Percentiles rank a stretch among this genome's conserved stretches.
phyloP scores from a whole-genome alignment of 2,329 filamentous ascomycete species.

The Ceratocystis destructans region DNA sequence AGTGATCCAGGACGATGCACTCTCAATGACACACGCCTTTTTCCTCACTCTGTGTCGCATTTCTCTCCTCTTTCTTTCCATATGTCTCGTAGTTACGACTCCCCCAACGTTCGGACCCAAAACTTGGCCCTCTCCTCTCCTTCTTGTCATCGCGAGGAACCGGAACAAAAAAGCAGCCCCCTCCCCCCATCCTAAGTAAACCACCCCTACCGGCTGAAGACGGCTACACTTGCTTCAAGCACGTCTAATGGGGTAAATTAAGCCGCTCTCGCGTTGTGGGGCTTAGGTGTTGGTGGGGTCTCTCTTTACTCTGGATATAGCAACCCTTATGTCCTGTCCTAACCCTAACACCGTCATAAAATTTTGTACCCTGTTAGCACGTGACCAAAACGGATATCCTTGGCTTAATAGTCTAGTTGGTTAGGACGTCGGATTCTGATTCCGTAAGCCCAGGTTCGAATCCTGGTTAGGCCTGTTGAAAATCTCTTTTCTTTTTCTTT shows the following conservation, averaged over 20 bases:
- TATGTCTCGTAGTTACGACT: no score
- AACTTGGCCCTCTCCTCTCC: background rate
- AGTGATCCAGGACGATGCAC: no score
- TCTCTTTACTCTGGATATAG: background rate
- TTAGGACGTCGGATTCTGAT: background rate
- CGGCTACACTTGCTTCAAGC: slow-evolving; percentile 16
- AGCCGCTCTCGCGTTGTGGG: slow-evolving; percentile 1
- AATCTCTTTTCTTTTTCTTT: no score
- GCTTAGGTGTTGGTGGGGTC: background rate
- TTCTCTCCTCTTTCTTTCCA: background rate
- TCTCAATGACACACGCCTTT: no score
- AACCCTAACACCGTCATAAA: rapidly evolving
- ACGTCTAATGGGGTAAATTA: slow-evolving; percentile 11
- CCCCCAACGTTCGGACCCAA: slow-evolving; percentile 7
- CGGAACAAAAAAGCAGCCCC: slow-evolving; percentile 2
- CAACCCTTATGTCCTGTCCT: no score
- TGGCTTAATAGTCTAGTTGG: slow-evolving; percentile 13
- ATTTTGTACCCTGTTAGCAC: background rate
- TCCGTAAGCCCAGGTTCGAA: slow-evolving; percentile 13
- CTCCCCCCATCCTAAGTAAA: no score
- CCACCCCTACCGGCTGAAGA: slow-evolving; percentile 7
- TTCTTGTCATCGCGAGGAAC: slow-evolving; percentile 15
- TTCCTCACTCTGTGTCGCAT: background rate
- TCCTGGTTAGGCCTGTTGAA: slow-evolving; percentile 7
- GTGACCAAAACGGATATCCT: background rate